Conservation (phyloP, 208 protist species). For the Leishmania guyanensis region DNA sequence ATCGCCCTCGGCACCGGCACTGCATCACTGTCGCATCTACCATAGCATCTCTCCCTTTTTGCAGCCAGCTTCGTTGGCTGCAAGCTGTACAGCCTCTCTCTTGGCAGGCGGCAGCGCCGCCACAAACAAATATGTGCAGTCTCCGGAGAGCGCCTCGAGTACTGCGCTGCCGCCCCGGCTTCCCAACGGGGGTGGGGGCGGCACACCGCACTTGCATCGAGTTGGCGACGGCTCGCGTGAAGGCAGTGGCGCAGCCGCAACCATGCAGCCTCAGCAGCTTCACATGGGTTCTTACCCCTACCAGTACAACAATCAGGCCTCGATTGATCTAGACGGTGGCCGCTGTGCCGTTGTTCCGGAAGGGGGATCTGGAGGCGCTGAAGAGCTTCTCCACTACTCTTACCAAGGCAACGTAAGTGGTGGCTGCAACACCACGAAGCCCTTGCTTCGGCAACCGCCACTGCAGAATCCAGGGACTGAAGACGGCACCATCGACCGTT, state of each 20-base stretch:
- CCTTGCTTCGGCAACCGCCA: not conserved
- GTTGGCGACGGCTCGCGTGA: not conserved
- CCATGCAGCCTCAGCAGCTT: conserved; percentile 17
- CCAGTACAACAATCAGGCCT: conserved; percentile 1
- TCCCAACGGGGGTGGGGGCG: not conserved
- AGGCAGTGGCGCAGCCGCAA: conserved; percentile 22
- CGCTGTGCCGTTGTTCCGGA: not conserved
- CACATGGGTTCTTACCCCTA: conserved; percentile 1
- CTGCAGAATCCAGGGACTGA: not conserved
- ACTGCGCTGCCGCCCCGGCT: not conserved
- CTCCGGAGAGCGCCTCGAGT: conserved; percentile 4
- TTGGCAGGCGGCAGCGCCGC: not conserved
- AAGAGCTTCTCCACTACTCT: not conserved
- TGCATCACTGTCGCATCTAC: conserved; percentile 25
- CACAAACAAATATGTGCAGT: conserved; percentile 13
- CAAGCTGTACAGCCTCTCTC: not conserved
- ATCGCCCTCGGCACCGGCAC: conserved; percentile 8
- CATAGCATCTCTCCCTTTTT: conserved; percentile 22
- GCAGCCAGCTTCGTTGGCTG: conserved; percentile 4
- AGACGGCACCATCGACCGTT: not conserved
- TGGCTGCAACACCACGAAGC: not conserved
- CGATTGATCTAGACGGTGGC: not conserved
- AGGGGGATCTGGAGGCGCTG: not conserved
- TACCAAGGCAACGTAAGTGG: not conserved
- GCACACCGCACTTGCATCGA: not conserved